A percentile compares a stretch with the other conserved stretches of the same genome.
Conservation (phyloP, 2,329 filamentous ascomycete species). For the Xylariaceae sp. region DNA sequence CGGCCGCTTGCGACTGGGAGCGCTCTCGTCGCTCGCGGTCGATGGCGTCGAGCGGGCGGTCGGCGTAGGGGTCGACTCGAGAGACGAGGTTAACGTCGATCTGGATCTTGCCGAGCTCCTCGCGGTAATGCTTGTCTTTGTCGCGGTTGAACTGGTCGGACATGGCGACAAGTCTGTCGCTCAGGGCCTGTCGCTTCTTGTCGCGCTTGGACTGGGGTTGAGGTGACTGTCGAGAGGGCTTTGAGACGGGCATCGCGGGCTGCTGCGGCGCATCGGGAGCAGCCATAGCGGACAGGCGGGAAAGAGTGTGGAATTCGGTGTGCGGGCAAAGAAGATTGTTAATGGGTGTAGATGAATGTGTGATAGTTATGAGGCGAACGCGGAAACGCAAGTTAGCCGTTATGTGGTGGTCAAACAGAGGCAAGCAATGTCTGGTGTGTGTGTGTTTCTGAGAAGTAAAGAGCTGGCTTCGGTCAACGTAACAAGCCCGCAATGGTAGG, state of each 20-base stretch:
- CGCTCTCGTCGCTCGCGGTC: conserved; percentile 37
- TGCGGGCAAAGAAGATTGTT: not conserved
- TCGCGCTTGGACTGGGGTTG: conserved; percentile 49
- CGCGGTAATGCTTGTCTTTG: conserved; percentile 78
- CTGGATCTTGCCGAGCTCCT: conserved; percentile 88
- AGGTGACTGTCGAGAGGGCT: conserved; percentile 18
- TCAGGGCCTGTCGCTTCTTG: conserved; percentile 78
- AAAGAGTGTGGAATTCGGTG: not conserved
- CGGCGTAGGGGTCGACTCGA: conserved; percentile 33
- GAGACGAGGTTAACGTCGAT: conserved; percentile 21
- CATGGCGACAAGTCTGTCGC: conserved; percentile 73
- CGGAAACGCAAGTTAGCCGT: not conserved
- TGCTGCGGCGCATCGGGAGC: conserved; percentile 18
- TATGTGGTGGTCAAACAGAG: not conserved
- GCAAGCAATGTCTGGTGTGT: not conserved
- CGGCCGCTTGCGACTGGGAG: conserved; percentile 33
- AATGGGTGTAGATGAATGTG: not conserved
- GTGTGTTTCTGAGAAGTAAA: not conserved
- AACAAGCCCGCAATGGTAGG: too few relatives aligned
- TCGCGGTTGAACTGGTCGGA: conserved; percentile 75
- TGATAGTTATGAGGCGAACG: not conserved
- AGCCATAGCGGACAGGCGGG: conserved; percentile 12
- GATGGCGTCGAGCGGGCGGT: conserved; percentile 41
- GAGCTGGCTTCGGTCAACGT: not conserved
- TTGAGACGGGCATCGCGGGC: conserved; percentile 14